phyloP scores from a whole-genome alignment of 805 yeast species.

The Metschnikowia vanudenii region DNA sequence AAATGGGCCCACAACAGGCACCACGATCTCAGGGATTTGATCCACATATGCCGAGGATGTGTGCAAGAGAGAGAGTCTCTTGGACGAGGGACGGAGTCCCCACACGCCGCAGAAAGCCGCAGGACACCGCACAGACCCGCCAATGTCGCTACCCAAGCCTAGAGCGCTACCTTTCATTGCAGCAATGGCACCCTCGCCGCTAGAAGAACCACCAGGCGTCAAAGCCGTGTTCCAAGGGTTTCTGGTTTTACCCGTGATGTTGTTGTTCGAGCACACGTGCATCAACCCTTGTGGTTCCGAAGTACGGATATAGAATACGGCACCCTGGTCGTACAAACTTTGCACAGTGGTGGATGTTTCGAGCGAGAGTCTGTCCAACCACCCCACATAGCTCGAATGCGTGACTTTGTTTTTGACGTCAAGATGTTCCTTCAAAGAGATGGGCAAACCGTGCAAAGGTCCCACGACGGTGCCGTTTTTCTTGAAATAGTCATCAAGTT shows the following conservation, averaged over 20 bases:
- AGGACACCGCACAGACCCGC: constrained; percentile 21
- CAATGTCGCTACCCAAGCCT: constrained; percentile 21
- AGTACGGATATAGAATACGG: constrained; percentile 19
- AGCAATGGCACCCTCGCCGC: constrained; percentile 22
- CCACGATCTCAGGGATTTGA: constrained; percentile 16
- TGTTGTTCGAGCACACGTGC: constrained; percentile 21
- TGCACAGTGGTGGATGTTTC: constrained; percentile 11
- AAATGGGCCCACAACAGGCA: constrained; percentile 19
- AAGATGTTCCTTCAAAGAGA: constrained; percentile 20
- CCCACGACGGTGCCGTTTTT: constrained; percentile 16
- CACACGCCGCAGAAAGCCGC: constrained; percentile 22
- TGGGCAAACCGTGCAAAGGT: constrained; percentile 20
- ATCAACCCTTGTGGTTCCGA: constrained; percentile 21
- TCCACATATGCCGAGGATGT: constrained; percentile 10
- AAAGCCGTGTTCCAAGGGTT: constrained; percentile 20
- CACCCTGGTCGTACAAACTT: constrained; percentile 17
- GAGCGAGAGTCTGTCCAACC: constrained; percentile 16
- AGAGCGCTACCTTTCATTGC: constrained; percentile 21
- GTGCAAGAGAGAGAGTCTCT: constrained; percentile 13
- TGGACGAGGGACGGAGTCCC: constrained; percentile 20
- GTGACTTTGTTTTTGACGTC: constrained; percentile 17
- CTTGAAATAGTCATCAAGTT: constrained; percentile 15
- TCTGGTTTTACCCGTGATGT: constrained; percentile 20
- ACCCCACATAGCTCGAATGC: constrained; percentile 18
- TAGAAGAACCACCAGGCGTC: constrained; percentile 20